Evolutionary conservation across 164 flowering plant genomes (phyloP), one percentile per base, ranked within the genome.

Genomic region (Vitis riparia): DNA sequence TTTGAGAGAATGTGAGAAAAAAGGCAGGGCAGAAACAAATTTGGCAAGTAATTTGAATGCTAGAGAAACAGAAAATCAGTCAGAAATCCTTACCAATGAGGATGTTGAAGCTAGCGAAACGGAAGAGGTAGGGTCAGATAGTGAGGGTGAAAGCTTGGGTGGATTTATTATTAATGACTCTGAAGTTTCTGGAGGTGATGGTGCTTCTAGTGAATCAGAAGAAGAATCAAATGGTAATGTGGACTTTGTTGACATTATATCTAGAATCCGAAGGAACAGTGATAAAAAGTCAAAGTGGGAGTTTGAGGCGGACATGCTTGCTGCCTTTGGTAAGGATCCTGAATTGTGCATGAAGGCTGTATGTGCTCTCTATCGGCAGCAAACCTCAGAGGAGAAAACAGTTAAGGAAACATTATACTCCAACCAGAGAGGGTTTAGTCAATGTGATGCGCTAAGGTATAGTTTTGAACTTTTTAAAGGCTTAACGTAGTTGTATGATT

Each of bases 331-430:
- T 19, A 82, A 79, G 75, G 86, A 83, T 71, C 83, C 87, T 48
- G 81, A 80, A 68, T 78, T 89, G 52, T 92, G 97, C 71, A 85
- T 92, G 95, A 83, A 65, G 69, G 94, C 96, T 48, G 92, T 92
- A 10, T 92, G 97, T 78, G 91, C 89, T 72, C 82, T 92, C 17
- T 89, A 88, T 77, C 75, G 92, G 65, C 90, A 69, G 74, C 94
- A 90, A 72, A 87, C 86, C 8, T 58, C 76, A 27, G 86, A 82
- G 3, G 87, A 92, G 68, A 67, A 83, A 63, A 57, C 55, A 14
- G 3, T 55, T 17, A 80, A 81, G 71, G 80, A 47, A 37, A 64
- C 87, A 6, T 12, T 78, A 15, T 23, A 52, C 62, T 17, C 6
- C 14, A 86, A 89, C 66, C 51, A 57, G 29, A 77, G 86, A 50